Evolutionary conservation across 2,329 filamentous ascomycete genomes (phyloP), one percentile per base, ranked within the genome.

Genomic region (Talaromyces sp.): DNA sequence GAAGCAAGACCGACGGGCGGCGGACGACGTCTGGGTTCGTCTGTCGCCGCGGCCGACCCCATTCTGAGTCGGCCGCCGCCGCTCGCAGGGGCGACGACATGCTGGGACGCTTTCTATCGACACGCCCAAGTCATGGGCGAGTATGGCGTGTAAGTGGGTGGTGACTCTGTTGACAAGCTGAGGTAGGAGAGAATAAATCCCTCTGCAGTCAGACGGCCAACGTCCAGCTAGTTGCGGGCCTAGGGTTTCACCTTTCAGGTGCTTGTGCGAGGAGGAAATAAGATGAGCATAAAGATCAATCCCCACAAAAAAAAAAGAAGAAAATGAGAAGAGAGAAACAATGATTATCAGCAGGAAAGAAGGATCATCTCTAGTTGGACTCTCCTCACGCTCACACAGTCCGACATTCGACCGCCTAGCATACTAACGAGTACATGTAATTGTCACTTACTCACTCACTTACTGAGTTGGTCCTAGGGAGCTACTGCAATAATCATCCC

Each of bases 11-110:
- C 18, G 60, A 64, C 42, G 57, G 56, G 40, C 63, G 62, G 44
- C 60, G 65, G 28, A 56, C 54, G n/a, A 65, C 27, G 31, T 63
- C 61, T 18, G 64, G 61, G 31, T 66, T 64, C 8, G 64, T 66
- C 57, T 65, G 63, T 56, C 64, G 61, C 34, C 64, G 57, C 36
- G 63, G 63, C 50, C 64, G 63, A 30, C 44, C 53, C 63, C 57
- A 64, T 31, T 58, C 36, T 27, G 27, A 18, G 28, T 52, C 57
- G 57, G n/a, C 40, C 16, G 55, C 61, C 28, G 57, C 57, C 36
- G 55, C 42, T 59, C 51, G 33, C 56, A 56, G 50, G 30, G 60
- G 60, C 60, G 60, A 59, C 56, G 57, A 30, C 51, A 56, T 47
- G 18, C 44, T 47, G 36, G 42, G 56, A 59, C 57, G 34, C 56